Evolutionary conservation across 306 rosid genomes (phyloP).

Genomic region (Morella rubra): DNA sequence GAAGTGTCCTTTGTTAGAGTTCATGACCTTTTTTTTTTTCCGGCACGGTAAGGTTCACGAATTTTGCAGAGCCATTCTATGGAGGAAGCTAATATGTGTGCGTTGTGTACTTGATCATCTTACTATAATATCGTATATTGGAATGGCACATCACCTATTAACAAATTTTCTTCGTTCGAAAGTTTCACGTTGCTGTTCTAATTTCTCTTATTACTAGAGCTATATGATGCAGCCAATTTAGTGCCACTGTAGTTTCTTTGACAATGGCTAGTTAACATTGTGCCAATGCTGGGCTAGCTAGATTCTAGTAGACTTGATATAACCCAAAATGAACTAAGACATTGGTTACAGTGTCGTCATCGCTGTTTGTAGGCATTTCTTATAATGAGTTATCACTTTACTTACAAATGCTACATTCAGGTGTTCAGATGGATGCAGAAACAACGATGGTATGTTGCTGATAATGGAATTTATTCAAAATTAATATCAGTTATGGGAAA

Average conservation of each 20-base stretch:
- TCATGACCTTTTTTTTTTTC: background rate
- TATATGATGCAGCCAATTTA: background rate
- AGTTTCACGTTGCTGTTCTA: background rate
- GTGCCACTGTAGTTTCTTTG: background rate
- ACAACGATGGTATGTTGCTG: constrained; percentile 91
- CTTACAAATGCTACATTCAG: constrained; percentile 49
- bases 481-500: constrained; percentile 87
- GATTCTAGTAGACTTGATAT: background rate
- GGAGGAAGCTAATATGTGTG: background rate
- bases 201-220: background rate
- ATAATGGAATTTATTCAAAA: constrained; percentile 88
- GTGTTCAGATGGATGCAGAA: constrained; percentile 99
- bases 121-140: background rate
- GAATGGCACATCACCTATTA: background rate
- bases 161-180: background rate
- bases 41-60: background rate
- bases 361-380: constrained; percentile 5
- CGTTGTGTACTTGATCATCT: background rate
- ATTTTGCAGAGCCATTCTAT: background rate
- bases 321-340: background rate
- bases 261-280: background rate
- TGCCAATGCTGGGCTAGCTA: background rate
- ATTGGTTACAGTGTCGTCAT: background rate
- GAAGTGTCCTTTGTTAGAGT: background rate
- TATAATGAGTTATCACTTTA: constrained; percentile 21